phyloP scores from a whole-genome alignment of 129 eudicot species.

The Lactuca saligna region DNA sequence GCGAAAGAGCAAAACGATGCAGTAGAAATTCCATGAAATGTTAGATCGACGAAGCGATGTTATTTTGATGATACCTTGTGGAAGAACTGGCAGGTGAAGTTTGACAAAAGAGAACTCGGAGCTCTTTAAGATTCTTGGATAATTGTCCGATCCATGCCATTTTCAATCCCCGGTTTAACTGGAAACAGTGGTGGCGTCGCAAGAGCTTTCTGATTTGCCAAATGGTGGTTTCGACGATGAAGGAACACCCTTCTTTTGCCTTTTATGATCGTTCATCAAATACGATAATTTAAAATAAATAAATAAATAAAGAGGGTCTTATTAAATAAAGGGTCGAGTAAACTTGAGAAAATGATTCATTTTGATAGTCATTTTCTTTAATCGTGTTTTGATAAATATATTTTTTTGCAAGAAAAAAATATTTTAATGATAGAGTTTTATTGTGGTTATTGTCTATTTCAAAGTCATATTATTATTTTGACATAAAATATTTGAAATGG shows the following conservation, averaged over 20 bases:
- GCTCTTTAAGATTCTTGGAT: slow-evolving; percentile 71
- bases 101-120: slow-evolving; percentile 79
- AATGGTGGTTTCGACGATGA: background rate
- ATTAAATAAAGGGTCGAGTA: too few relatives aligned
- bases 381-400: too few relatives aligned
- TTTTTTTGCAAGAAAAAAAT: too few relatives aligned
- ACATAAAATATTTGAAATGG: too few relatives aligned
- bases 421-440: too few relatives aligned
- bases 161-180: slow-evolving; percentile 8
- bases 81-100: slow-evolving; percentile 79
- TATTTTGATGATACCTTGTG: slow-evolving; percentile 46
- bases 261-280: too few relatives aligned
- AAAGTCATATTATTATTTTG: too few relatives aligned
- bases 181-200: slow-evolving; percentile 4
- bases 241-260: background rate
- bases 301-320: too few relatives aligned
- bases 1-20: background rate
- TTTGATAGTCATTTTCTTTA: too few relatives aligned
- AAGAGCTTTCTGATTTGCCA: background rate
- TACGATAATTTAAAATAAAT: too few relatives aligned
- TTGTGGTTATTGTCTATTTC: too few relatives aligned
- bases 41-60: background rate
- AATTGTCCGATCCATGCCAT: slow-evolving; percentile 82
- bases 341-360: too few relatives aligned
- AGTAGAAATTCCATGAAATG: background rate